Base-by-base conservation (phyloP, 1,284 basidiomycete species). In the Apiotrichum domesticum region DNA sequence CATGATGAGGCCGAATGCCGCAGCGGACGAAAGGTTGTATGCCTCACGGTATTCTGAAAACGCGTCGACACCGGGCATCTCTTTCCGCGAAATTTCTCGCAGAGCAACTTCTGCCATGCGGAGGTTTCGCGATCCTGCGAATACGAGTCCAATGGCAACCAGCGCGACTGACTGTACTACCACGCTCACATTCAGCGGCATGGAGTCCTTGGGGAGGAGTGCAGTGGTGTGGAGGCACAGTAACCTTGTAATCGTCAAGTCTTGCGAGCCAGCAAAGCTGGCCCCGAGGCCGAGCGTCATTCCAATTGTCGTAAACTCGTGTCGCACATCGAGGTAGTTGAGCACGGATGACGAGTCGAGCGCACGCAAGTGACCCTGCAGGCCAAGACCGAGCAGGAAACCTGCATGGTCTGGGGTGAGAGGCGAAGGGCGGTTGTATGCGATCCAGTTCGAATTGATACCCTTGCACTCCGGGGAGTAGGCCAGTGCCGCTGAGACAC, bases 1-100 rank as follows among this genome's bases (percentile, higher is more conserved):
- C 87, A 97, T 94, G 73, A 96, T 88, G 82, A 97, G 87, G 0
- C 96, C 96, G 68, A 96, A 96, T 0, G 89, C 86, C 45, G 97
- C 82, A 4, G 88, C 90, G 1, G 92, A 87, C 2, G 90, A 84
- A 63, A 93, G 86, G 0, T 92, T 88, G 71, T 98, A 98, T 0
- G 92, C 87, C 71, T 98, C 96, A 39, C 89, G 83, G 69, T 90
- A 84, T 59, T 91, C 89, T 62, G 86, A 86, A 66, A 85, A 89
- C 41, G 87, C 79, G 63, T 96, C 90, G 0, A 87, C 84, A 56
- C 86, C 87, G 3, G 84, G 82, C 29, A 94, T 82, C 66, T 90
- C 86, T 56, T 79, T 81, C 21, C 88, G 82, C 52, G 85, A 85
- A 60, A 98, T 87, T 72, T 98, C 90, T 51, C 81, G 82, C 14